Base-by-base conservation (phyloP, 129 eudicot genomes). In the Calendula officinalis region DNA sequence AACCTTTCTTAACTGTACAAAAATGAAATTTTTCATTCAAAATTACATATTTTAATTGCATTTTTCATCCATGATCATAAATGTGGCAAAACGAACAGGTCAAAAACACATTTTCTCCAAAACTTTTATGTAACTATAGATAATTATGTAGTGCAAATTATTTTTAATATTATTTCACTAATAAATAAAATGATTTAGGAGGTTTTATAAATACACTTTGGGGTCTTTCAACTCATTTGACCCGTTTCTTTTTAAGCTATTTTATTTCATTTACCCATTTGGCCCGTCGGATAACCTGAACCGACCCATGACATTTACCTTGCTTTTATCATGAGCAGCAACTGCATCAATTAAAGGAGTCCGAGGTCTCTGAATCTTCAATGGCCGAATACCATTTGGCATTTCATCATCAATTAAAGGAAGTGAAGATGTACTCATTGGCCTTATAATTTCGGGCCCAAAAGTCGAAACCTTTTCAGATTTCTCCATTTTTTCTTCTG, bases 1-100 rank as follows among this genome's bases (percentile, higher is more conserved):
- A 6, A 87, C 98, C 84, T 87, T 87, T 77, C 86, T 80, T 80
- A 91, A 70, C 88, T 86, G 88, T 81, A 77, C n/a, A n/a, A n/a
- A n/a, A n/a, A n/a, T n/a, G n/a, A n/a, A n/a, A n/a, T n/a, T n/a
- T n/a, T n/a, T n/a, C n/a, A n/a, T n/a, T n/a, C n/a, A n/a, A n/a
- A n/a, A n/a, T n/a, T n/a, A n/a, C n/a, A n/a, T n/a, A n/a, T n/a
- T n/a, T n/a, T n/a, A n/a, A n/a, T n/a, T n/a, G n/a, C n/a, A n/a
- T n/a, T n/a, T n/a, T n/a, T n/a, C n/a, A n/a, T n/a, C n/a, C n/a
- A n/a, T n/a, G n/a, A n/a, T n/a, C n/a, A n/a, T n/a, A n/a, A n/a
- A n/a, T n/a, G n/a, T n/a, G n/a, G n/a, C n/a, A n/a, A 22, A 22
- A 22, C 30, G 2, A 22, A 22, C 30, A 2, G 30, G 30, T 22